phyloP scores from a whole-genome alignment of 1,284 basidiomycete species.

The Vanrija sp. region DNA sequence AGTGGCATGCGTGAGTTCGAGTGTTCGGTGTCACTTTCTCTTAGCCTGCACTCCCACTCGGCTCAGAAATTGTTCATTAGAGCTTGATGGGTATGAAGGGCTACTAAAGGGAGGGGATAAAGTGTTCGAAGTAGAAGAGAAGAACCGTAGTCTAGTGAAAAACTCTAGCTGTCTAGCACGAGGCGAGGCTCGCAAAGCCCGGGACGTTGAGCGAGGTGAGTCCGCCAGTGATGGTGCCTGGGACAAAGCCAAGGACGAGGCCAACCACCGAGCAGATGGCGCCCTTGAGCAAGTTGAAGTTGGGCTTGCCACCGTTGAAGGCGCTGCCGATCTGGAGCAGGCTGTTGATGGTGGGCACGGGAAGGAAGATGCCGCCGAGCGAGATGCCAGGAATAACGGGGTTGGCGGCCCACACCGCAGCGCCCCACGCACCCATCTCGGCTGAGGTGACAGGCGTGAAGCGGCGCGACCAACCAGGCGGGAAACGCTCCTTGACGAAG shows the following conservation, averaged over 20 bases:
- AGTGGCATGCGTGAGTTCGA: no score
- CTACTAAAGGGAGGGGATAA: no score
- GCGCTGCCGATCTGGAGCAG: background rate
- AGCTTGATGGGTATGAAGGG: no score
- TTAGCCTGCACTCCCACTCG: no score
- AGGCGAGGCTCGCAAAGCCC: background rate
- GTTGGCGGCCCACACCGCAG: background rate
- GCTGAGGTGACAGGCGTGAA: conserved; percentile 1
- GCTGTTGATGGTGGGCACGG: background rate
- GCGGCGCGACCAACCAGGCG: conserved; percentile 5
- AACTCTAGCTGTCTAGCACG: no score
- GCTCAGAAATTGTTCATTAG: no score
- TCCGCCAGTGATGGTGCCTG: background rate
- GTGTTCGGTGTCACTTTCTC: no score
- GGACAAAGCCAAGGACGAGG: background rate
- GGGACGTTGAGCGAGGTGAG: background rate
- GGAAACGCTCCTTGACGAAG: conserved; percentile 10
- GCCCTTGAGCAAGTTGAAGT: background rate
- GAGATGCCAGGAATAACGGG: background rate
- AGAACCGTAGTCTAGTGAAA: no score
- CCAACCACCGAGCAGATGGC: background rate
- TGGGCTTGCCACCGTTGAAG: no score
- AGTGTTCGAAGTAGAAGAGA: no score
- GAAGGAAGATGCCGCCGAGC: background rate
- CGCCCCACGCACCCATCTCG: conserved; percentile 12